phyloP scores from a whole-genome alignment of 2,329 filamentous ascomycete genomes.

The Stemphylium beticola region DNA sequence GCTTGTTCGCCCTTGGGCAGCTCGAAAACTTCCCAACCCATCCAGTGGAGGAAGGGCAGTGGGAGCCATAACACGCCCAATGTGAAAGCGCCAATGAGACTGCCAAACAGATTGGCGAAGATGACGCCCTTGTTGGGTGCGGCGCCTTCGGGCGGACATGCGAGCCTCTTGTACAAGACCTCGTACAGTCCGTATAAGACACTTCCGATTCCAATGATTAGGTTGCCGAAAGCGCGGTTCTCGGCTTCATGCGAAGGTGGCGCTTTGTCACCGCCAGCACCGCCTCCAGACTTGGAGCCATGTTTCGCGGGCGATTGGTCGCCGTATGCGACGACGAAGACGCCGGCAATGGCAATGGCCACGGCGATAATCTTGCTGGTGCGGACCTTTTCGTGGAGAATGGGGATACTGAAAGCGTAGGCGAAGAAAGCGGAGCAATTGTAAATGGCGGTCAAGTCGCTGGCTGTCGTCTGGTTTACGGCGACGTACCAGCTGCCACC shows the following conservation, averaged over 20 bases:
- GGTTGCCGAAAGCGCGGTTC: slow-evolving; percentile 79
- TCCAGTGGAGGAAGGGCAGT: slow-evolving; percentile 79
- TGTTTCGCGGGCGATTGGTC: slow-evolving; percentile 65
- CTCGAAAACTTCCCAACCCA: slow-evolving; percentile 81
- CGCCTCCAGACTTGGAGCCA: slow-evolving; percentile 61
- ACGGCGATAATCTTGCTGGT: slow-evolving; percentile 88
- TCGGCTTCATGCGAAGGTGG: slow-evolving; percentile 61
- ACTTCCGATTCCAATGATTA: slow-evolving; percentile 89
- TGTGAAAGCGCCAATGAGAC: slow-evolving; percentile 85
- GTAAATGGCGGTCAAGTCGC: slow-evolving; percentile 96
- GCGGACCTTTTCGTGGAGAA: slow-evolving; percentile 83
- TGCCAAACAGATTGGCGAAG: slow-evolving; percentile 92
- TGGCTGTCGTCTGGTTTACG: slow-evolving; percentile 89
- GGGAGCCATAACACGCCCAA: slow-evolving; percentile 90
- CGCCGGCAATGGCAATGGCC: slow-evolving; percentile 82
- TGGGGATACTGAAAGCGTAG: slow-evolving; percentile 91
- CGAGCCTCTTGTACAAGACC: slow-evolving; percentile 91
- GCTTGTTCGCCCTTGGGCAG: slow-evolving; percentile 79
- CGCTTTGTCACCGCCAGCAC: slow-evolving; percentile 57
- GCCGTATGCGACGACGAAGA: slow-evolving; percentile 94
- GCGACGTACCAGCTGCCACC: slow-evolving; percentile 96
- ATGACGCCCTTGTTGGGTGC: slow-evolving; percentile 88
- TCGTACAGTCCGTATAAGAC: slow-evolving; percentile 97
- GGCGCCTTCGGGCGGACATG: slow-evolving; percentile 90
- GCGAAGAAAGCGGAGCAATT: slow-evolving; percentile 99